Conservation (phyloP, 2,329 filamentous ascomycete species). For the Taxawa tesnikishii region DNA sequence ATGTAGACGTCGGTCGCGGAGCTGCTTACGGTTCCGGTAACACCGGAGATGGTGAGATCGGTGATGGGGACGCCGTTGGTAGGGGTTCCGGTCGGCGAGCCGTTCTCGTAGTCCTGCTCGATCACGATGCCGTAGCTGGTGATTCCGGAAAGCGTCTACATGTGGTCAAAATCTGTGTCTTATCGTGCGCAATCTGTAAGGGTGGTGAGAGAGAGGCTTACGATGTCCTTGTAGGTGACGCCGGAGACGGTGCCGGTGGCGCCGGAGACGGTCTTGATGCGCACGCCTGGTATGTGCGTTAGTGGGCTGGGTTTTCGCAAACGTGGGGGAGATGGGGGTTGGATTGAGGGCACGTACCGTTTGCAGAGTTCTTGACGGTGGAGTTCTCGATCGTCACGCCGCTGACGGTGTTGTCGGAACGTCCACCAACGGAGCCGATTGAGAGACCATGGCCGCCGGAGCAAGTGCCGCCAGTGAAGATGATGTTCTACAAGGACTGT, state of each 20-base stretch:
- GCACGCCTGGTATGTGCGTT: too few species aligned
- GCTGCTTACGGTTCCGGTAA: conserved; percentile 31
- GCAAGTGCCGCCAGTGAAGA: conserved; percentile 30
- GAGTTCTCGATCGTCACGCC: conserved; percentile 36
- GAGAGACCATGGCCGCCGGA: conserved; percentile 41
- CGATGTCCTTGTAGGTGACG: conserved; percentile 43
- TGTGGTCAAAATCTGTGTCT: too few species aligned
- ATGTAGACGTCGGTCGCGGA: conserved; percentile 34
- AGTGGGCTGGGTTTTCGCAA: too few species aligned
- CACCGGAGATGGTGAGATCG: conserved; percentile 29
- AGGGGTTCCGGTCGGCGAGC: conserved; percentile 31
- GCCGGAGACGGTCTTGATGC: conserved; percentile 42
- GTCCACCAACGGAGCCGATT: conserved; percentile 43
- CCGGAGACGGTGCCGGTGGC: conserved; percentile 38
- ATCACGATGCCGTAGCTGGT: conserved; percentile 44
- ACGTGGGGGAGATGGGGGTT: too few species aligned
- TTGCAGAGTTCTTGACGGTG: conserved; percentile 34
- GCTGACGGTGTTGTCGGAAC: conserved; percentile 37
- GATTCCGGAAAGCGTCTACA: conserved; percentile 36
- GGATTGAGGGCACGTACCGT: too few species aligned
- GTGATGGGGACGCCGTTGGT: conserved; percentile 43
- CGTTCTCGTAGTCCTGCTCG: conserved; percentile 46
- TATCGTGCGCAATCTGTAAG: too few species aligned
- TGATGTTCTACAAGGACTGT: conserved; percentile 23
- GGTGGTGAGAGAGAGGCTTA: too few species aligned